phyloP scores from a whole-genome alignment of 495 filamentous ascomycete species.

The Penicillium tannophilum region DNA sequence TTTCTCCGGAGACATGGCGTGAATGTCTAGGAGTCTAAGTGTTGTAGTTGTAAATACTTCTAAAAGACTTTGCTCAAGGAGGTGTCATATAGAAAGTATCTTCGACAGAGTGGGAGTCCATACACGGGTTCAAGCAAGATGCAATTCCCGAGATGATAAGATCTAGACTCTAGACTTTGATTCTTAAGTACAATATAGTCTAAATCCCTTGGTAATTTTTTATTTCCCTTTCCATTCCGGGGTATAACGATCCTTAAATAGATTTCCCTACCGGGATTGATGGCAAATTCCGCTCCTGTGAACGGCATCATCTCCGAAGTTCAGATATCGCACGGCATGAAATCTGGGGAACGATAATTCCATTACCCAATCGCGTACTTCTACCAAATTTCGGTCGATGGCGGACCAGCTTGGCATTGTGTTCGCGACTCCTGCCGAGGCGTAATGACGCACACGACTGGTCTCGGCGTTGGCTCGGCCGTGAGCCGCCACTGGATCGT shows the following conservation, averaged over 20 bases:
- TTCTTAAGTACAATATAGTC: slow-evolving; percentile 17
- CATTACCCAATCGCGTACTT: slow-evolving; percentile 11
- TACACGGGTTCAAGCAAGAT: slow-evolving; percentile 23
- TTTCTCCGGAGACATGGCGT: slow-evolving; percentile 49
- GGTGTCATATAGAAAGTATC: slow-evolving; percentile 42
- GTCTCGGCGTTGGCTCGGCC: slow-evolving; percentile 28
- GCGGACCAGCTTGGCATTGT: slow-evolving; percentile 25
- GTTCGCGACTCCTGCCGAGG: slow-evolving; percentile 5
- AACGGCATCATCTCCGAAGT: slow-evolving; percentile 11
- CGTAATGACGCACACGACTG: slow-evolving; percentile 35
- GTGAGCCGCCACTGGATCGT: slow-evolving; percentile 11
- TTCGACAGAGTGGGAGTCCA: slow-evolving; percentile 40
- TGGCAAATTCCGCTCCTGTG: slow-evolving; percentile 18
- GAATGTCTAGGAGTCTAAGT: no score
- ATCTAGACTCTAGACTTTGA: slow-evolving; percentile 12
- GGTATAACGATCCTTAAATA: slow-evolving; percentile 22
- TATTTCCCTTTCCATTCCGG: slow-evolving; percentile 5
- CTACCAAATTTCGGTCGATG: slow-evolving; percentile 15
- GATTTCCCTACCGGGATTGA: slow-evolving; percentile 3
- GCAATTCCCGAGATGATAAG: slow-evolving; percentile 11
- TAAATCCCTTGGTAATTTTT: slow-evolving; percentile 5
- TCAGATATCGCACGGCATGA: slow-evolving; percentile 4
- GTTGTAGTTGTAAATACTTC: slow-evolving; percentile 22
- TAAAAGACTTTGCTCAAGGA: slow-evolving; percentile 31
- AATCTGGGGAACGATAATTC: slow-evolving; percentile 18